Conservation (phyloP, 2,329 filamentous ascomycete genomes). For the Aspergillus novofumigatus region DNA sequence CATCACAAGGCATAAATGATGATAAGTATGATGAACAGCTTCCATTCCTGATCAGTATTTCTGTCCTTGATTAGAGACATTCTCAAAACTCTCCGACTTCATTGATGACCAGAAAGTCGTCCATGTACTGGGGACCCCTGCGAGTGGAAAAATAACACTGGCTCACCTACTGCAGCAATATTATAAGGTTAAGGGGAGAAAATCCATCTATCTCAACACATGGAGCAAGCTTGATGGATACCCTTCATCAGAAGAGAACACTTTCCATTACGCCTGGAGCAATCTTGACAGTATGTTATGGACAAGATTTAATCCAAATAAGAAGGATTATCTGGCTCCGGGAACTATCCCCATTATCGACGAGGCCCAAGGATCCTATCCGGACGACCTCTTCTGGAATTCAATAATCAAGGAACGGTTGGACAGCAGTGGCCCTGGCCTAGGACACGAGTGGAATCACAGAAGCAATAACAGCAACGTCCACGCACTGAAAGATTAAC, state of each 20-base stretch:
- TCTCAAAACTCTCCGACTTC: constrained; percentile 4
- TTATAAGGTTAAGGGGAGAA: background rate
- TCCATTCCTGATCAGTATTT: background rate
- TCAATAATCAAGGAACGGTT: background rate
- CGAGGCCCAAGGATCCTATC: background rate
- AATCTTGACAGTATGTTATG: background rate
- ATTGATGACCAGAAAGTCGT: constrained; percentile 6
- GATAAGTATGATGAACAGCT: constrained; percentile 1
- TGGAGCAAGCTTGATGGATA: background rate
- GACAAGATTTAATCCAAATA: background rate
- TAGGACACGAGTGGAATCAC: too few relatives aligned
- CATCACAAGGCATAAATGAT: constrained; percentile 1
- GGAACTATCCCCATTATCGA: background rate
- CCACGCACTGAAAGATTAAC: too few relatives aligned
- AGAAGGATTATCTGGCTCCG: background rate
- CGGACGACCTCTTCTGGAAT: background rate
- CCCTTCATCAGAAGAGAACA: background rate
- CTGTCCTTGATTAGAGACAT: constrained; percentile 4
- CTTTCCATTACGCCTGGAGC: background rate
- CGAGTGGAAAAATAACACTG: constrained; percentile 11
- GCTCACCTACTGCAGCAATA: constrained; percentile 1
- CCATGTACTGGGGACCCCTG: constrained; percentile 9
- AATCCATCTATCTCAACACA: background rate
- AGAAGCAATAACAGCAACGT: too few relatives aligned
- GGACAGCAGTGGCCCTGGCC: background rate